phyloP scores from a whole-genome alignment of 257 asterid genomes.

The Ligustrum vulgare region DNA sequence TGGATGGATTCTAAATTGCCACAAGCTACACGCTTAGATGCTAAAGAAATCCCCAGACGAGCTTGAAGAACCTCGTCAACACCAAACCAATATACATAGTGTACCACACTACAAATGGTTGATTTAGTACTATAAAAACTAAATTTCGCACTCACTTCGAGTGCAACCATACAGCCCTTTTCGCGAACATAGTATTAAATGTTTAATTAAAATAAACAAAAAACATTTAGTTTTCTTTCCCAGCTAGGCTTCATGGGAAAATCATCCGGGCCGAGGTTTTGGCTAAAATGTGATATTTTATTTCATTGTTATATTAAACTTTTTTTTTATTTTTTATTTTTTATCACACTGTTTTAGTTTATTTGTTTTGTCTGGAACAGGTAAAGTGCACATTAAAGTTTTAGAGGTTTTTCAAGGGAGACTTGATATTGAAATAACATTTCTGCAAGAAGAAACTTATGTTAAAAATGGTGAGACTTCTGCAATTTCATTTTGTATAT shows the following conservation, averaged over 20 bases:
- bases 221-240: slow-evolving; percentile 23
- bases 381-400: not conserved
- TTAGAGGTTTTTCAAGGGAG: slow-evolving; percentile 6
- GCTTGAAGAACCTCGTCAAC: no score
- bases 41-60: no score
- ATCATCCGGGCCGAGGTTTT: slow-evolving; percentile 24
- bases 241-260: slow-evolving; percentile 33
- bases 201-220: not conserved
- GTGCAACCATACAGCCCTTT: slow-evolving; percentile 17
- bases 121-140: slow-evolving; percentile 31
- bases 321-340: no score
- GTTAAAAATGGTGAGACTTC: slow-evolving; percentile 30
- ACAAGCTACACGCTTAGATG: no score
- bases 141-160: slow-evolving; percentile 18
- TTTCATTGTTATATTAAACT: not conserved
- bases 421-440: slow-evolving; percentile 23
- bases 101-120: slow-evolving; percentile 33
- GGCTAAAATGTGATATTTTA: not conserved
- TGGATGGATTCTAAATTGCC: no score
- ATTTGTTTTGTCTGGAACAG: slow-evolving; percentile 19
- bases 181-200: slow-evolving; percentile 12
- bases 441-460: slow-evolving; percentile 17
- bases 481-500: not conserved
- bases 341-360: slow-evolving; percentile 3
- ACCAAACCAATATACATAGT: no score